Conservation (phyloP, 2,329 filamentous ascomycete species). For the Aspergillus ochraceus region DNA sequence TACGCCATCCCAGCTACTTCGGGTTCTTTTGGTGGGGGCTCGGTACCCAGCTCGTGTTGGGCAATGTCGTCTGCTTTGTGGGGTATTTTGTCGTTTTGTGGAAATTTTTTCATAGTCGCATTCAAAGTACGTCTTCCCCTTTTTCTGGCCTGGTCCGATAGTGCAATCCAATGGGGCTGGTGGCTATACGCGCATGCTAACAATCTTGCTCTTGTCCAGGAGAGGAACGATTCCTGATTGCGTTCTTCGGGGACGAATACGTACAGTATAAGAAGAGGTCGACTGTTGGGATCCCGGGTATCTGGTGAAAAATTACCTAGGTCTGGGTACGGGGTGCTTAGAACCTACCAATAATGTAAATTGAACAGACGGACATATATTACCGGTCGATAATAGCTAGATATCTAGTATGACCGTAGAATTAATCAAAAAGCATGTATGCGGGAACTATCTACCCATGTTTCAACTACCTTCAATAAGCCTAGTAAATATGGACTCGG, state of each 20-base stretch:
- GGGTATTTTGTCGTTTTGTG: conserved; percentile 76
- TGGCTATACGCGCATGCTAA: too few relatives aligned
- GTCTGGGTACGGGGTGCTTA: neutral
- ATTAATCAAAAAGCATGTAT: neutral
- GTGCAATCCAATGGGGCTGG: too few relatives aligned
- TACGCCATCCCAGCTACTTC: conserved; percentile 92
- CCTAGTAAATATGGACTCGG: too few relatives aligned
- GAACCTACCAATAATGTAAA: neutral
- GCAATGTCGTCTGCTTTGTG: conserved; percentile 76
- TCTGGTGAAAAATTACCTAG: conserved; percentile 38
- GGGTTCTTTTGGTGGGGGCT: conserved; percentile 98
- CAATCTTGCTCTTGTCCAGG: conserved; percentile 40
- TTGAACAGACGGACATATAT: neutral
- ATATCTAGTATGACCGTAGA: neutral
- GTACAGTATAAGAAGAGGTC: conserved; percentile 69
- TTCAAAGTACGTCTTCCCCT: conserved; percentile 55
- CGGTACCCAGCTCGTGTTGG: conserved; percentile 88
- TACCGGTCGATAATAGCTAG: too few relatives aligned
- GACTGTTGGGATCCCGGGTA: conserved; percentile 78
- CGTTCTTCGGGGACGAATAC: conserved; percentile 86
- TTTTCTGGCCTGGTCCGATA: neutral
- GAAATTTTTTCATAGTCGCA: conserved; percentile 77
- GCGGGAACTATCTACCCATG: too few relatives aligned
- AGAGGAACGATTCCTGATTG: conserved; percentile 75
- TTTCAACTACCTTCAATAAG: too few relatives aligned